phyloP scores from a whole-genome alignment of 2,329 filamentous ascomycete species.

The Penicillium expansum region DNA sequence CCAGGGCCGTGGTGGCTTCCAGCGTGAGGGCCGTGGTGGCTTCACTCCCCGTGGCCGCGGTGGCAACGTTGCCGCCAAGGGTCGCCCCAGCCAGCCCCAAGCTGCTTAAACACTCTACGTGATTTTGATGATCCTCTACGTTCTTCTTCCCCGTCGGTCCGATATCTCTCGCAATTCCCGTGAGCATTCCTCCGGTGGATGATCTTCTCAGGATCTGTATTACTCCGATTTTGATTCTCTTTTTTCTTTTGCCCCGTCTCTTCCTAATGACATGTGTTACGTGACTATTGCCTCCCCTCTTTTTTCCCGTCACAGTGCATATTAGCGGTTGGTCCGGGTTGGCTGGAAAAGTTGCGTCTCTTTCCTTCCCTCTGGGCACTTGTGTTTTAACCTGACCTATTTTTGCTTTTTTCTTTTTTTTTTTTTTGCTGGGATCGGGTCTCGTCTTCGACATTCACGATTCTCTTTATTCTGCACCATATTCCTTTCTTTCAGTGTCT shows the following conservation, averaged over 20 bases:
- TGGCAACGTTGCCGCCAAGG: constrained; percentile 51
- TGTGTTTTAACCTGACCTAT: constrained; percentile 24
- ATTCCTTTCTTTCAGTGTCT: constrained; percentile 19
- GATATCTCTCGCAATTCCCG: not conserved
- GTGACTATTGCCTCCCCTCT: constrained; percentile 27
- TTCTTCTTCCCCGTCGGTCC: constrained; percentile 6
- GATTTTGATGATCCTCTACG: constrained; percentile 12
- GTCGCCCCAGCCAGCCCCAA: constrained; percentile 47
- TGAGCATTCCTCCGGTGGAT: constrained; percentile 14
- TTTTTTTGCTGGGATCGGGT: constrained; percentile 15
- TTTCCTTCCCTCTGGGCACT: constrained; percentile 31
- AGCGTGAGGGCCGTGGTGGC: constrained; percentile 66
- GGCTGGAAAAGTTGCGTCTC: constrained; percentile 38
- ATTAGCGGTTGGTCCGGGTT: constrained; percentile 40
- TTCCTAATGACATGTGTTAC: constrained; percentile 43
- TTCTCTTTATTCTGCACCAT: constrained; percentile 26
- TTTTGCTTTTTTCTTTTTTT: constrained; percentile 14
- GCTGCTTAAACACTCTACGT: constrained; percentile 35
- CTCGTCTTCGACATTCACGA: constrained; percentile 13
- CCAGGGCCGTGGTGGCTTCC: constrained; percentile 66
- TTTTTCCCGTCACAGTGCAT: constrained; percentile 39
- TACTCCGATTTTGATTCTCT: constrained; percentile 32
- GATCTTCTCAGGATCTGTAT: constrained; percentile 37
- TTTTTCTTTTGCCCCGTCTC: constrained; percentile 14
- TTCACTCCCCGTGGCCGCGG: constrained; percentile 65